Evolutionary conservation across 2,329 filamentous ascomycete genomes (phyloP), one percentile per base, ranked within the genome.

Genomic region (Neonectria sp.): DNA sequence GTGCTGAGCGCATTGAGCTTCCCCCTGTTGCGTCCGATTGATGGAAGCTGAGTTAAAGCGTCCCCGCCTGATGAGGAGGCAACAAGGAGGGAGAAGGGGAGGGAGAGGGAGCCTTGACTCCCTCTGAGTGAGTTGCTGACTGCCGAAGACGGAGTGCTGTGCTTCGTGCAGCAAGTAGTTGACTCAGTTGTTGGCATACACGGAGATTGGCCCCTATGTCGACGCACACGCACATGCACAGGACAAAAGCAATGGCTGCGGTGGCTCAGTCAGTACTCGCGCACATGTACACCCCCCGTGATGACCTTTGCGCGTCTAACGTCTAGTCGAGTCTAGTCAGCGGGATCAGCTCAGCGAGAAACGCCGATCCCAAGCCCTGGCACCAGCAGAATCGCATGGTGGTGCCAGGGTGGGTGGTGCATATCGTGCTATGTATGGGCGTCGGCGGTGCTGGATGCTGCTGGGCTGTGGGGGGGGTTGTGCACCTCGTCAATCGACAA

Each of bases 401-500:
- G 9, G 46, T 48, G 60, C 40, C 43, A 24, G 55, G 61, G 51
- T 61, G 59, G 45, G 25, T 57, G 52, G 60, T 43, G 21, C 21
- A 56, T 27, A 52, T 60, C 51, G 51, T 55, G 56, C 40, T 29
- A 48, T 55, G 48, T 29, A 48, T 55, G 48, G 55, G 21, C 33
- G 31, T 55, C 31, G 49, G 12, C 17, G 37, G 43, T 45, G 21
- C 21, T 21, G 21, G 21, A 21, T 21, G 21, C 21, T 21, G 21
- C 21, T 21, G 21, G 21, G 21, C 21, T 21, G 21, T 21, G 21
- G 21, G 21, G 21, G 21, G 21, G 21, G 21, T 21, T 21, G 21
- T 21, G 12, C 56, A 46, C 51, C 57, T 74, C 71, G 71, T 73
- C 68, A 71, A 74, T 74, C 68, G 68, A 66, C 70, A 62, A 43